Percentiles rank a stretch among this genome's conserved stretches.
Evolutionary conservation across 2,329 filamentous ascomycete species (phyloP).

Genomic region (Botrytis aclada): DNA sequence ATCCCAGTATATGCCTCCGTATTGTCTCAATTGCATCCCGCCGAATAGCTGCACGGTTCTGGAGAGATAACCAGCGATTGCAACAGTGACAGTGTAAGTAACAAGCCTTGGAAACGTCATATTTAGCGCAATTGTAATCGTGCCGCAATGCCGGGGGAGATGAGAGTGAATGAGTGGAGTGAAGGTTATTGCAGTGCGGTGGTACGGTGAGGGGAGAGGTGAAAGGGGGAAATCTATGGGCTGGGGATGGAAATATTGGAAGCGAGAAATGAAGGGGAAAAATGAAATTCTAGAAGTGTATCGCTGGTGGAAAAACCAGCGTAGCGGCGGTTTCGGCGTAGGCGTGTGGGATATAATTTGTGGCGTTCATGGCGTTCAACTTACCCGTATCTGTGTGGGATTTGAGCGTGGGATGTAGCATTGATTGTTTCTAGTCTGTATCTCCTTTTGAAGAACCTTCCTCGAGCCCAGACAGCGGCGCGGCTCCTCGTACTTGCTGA

Average conservation of each 20-base stretch:
- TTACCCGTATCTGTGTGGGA: background rate
- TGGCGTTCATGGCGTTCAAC: slow-evolving; percentile 6
- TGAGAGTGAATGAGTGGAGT: slow-evolving; percentile 1
- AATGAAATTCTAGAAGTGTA: background rate
- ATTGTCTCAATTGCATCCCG: slow-evolving; percentile 6
- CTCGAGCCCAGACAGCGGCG: slow-evolving; percentile 2
- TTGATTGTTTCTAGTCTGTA: background rate
- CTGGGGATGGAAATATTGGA: background rate
- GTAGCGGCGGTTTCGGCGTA: background rate
- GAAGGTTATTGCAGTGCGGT: background rate
- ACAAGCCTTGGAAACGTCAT: slow-evolving; percentile 16
- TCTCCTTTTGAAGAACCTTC: background rate
- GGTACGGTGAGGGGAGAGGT: slow-evolving; percentile 1
- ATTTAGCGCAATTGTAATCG: slow-evolving; percentile 13
- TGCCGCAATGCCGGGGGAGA: slow-evolving; percentile 14
- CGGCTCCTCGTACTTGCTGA: background rate
- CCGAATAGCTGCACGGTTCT: slow-evolving; percentile 17
- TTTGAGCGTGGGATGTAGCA: background rate
- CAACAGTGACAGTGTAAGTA: background rate
- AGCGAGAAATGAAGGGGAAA: slow-evolving; percentile 16
- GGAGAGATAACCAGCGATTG: background rate
- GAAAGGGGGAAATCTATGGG: background rate
- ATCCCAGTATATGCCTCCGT: slow-evolving; percentile 2
- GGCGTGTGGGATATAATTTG: background rate
- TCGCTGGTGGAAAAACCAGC: background rate